Base-by-base conservation (phyloP, 2,329 filamentous ascomycete species). In the Myriosclerotinia duriaeana region DNA sequence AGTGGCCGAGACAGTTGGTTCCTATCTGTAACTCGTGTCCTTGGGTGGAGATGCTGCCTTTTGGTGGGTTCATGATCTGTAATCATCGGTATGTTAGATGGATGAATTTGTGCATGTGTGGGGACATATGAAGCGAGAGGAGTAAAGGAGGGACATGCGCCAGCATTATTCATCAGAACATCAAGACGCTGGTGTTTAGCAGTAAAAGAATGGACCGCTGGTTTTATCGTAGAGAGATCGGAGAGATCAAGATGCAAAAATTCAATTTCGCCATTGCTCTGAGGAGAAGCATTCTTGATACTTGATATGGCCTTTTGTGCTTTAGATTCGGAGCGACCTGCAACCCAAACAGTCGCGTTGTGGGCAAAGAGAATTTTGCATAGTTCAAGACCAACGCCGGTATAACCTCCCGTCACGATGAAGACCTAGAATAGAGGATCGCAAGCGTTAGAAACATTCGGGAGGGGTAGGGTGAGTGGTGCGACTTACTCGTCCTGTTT, bases 1-100 rank as follows among this genome's bases (percentile, higher is more conserved):
- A 79, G 26, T 74, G 76, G 0, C 75, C 78, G 0, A 80, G 61
- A 48, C 72, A 73, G 58, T 80, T 80, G 11, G 61, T 54, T 26
- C n/a, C 61, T 36, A 46, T n/a, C 17, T 44, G 38, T 14, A 64
- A 72, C 53, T 79, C 78, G 62, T 77, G 70, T 42, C 76, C 76
- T 71, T 77, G 62, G 58, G 56, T 66, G n/a, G 22, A 22, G 3
- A 71, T 72, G 67, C 74, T 72, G 56, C 76, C 69, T 59, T 66
- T 4, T 66, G 74, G 72, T 0, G 76, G 75, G 9, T 67, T 68
- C 76, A 77, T 78, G n/a, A 79, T 74, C 59, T 62, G 8, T 9
- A 42, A 38, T 2, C 26, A 34, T 48, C 15, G 17, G n/a, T 30
- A 26, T 20, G 54, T 12, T 20, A n/a, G 7, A 26, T 12, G 22